Percentiles rank a stretch among this genome's conserved stretches.
Conservation (phyloP, 495 filamentous ascomycete genomes). For the Podospora sp. region DNA sequence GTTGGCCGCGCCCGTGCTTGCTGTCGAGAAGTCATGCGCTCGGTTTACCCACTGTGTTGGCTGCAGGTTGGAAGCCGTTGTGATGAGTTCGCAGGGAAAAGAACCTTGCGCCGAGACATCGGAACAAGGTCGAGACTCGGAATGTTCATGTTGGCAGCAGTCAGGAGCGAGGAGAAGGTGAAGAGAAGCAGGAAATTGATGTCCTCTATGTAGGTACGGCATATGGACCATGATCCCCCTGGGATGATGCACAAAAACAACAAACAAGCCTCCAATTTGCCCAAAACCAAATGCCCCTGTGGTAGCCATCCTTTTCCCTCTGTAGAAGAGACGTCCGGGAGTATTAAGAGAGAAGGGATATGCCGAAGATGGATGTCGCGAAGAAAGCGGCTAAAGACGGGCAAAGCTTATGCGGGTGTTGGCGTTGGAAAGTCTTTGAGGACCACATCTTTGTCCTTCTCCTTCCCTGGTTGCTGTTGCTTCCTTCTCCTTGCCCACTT, state of each 20-base stretch:
- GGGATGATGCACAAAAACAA: not conserved
- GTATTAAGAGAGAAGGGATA: not conserved
- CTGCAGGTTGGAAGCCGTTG: no score
- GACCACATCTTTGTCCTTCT: not conserved
- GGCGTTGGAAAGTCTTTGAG: not conserved
- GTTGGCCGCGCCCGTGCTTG: no score
- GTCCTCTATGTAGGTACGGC: not conserved
- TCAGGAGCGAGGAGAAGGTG: not conserved
- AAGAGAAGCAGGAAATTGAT: not conserved
- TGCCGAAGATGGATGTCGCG: not conserved
- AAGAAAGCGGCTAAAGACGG: not conserved
- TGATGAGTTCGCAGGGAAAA: not conserved
- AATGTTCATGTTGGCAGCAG: not conserved
- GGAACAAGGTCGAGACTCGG: no score
- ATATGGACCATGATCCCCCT: not conserved
- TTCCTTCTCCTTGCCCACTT: not conserved
- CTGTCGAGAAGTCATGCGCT: no score
- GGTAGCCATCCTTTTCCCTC: not conserved
- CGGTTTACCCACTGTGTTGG: no score
- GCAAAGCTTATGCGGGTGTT: not conserved
- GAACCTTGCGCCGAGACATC: not conserved
- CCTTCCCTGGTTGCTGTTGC: not conserved
- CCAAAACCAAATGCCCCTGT: not conserved
- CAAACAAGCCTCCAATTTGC: not conserved
- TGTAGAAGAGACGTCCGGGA: not conserved